Base-by-base conservation (phyloP, 805 yeast genomes). In the Scheffersomyces ergatensis region DNA sequence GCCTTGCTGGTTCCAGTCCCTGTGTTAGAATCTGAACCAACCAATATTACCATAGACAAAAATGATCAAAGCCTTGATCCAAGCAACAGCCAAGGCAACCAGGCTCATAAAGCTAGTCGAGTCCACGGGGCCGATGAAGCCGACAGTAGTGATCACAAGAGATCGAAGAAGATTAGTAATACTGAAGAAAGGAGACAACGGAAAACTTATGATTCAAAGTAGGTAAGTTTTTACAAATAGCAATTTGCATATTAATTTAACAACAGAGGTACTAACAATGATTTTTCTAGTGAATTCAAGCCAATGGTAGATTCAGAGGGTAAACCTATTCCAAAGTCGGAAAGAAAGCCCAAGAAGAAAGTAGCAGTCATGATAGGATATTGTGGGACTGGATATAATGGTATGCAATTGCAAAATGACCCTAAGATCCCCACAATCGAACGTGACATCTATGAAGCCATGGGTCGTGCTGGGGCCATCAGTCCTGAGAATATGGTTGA, bases 371-470 rank as follows among this genome's bases (percentile, higher is more conserved):
- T 88, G 80, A 73, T 90, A 49, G 97, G 98, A 4, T 90, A 90
- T 67, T 90, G 97, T 60, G 98, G 98, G 32, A 83, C 96, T 1
- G 97, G 97, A 0, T 90, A 90, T 65, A 93, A 87, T 61, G 98
- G 98, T 6, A 88, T 90, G 96, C 98, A 90, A 63, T 68, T 84
- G 48, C 74, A 70, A 43, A 65, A 65, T 42, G 90, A 89, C 58
- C 95, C 96, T 2, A 95, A 90, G 15, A 79, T 79, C 32, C 81
- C 82, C 58, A 90, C 98, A 16, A 90, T 90, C 49, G 98, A 90
- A 64, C 93, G 90, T 12, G 97, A 87, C 37, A 57, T 90, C 5
- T 92, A 88, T 61, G 74, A 77, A 23, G 96, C 97, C 0, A 79
- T 92, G 57, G 75, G 88, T 54, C 76, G 77, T 42, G 89, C 96